These are phyloP conservation scores for Globisporangium paddicum DNA, from an alignment of 352 stramenopile genomes.

Conservation along the genomic window DNA sequence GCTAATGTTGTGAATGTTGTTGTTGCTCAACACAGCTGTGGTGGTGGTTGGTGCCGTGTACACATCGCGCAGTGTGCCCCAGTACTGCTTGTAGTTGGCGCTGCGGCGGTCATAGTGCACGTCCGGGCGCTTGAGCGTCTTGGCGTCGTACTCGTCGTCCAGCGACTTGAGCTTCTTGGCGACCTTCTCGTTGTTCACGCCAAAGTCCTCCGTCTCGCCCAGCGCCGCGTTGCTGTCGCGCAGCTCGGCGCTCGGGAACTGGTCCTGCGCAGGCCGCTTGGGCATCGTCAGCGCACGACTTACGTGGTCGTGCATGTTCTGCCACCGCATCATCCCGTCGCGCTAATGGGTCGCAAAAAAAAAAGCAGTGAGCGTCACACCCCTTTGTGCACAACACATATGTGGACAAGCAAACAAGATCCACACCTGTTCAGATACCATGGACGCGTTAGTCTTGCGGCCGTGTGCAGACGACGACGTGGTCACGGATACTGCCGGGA, in stretches of 20 bases:
- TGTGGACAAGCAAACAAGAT: background rate
- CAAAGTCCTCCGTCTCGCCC: constrained; percentile 48
- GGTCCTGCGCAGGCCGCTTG: constrained; percentile 1
- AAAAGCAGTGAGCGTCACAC: background rate
- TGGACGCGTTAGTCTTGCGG: constrained; percentile 3
- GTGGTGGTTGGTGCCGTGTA: constrained; percentile 30
- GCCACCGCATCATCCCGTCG: constrained; percentile 42
- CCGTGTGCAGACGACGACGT: background rate
- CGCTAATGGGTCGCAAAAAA: constrained; percentile 5
- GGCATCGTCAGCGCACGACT: constrained; percentile 35
- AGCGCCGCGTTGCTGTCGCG: constrained; percentile 2
- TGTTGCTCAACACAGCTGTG: background rate
- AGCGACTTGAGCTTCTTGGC: constrained; percentile 71
- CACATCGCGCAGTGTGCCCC: constrained; percentile 59
- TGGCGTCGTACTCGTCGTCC: constrained; percentile 70
- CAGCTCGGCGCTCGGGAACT: constrained; percentile 6
- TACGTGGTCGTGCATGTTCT: constrained; percentile 73
- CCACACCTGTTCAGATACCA: constrained; percentile 2
- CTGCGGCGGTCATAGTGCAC: constrained; percentile 42
- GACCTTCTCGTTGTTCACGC: constrained; percentile 55
- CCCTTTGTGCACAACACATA: background rate
- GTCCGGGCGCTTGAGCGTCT: constrained; percentile 31
- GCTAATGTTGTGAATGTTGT: constrained; percentile 13
- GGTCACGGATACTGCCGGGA: background rate
- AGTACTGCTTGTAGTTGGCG: constrained; percentile 66